phyloP scores from a whole-genome alignment of 2,329 filamentous ascomycete species.

The Penicillium hordei region DNA sequence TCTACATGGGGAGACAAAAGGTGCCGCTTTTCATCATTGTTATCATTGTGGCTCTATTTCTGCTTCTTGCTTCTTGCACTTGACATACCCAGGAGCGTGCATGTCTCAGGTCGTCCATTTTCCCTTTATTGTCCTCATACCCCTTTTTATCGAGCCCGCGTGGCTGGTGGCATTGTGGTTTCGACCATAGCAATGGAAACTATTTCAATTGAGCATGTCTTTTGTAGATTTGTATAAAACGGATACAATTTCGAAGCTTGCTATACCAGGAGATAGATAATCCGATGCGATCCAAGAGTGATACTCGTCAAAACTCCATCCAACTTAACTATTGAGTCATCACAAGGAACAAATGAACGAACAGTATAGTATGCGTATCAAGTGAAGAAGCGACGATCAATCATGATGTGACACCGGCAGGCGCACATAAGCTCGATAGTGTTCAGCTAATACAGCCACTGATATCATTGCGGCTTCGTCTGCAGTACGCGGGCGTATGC shows the following conservation, averaged over 20 bases:
- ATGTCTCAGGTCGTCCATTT: constrained; percentile 22
- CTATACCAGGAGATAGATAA: too few relatives aligned
- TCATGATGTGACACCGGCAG: not conserved
- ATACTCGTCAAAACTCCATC: not conserved
- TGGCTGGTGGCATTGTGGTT: constrained; percentile 13
- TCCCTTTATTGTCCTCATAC: constrained; percentile 11
- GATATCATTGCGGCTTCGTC: constrained; percentile 6
- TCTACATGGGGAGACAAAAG: constrained; percentile 1
- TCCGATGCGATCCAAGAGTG: not conserved
- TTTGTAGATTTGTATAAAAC: not conserved
- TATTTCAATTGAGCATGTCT: not conserved
- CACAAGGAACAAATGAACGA: not conserved
- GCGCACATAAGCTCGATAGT: not conserved
- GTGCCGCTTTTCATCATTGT: not conserved
- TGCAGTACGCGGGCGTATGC: not conserved
- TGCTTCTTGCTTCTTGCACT: constrained; percentile 13
- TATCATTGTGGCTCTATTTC: constrained; percentile 12
- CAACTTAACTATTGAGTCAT: not conserved
- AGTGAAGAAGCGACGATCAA: not conserved
- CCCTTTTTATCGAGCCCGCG: constrained; percentile 9
- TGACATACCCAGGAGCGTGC: constrained; percentile 23
- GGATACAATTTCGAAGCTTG: too few relatives aligned
- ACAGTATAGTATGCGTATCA: not conserved
- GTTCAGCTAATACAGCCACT: constrained; percentile 4
- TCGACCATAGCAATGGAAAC: constrained; percentile 11